Percentiles rank a stretch among this genome's conserved stretches.
Conservation (phyloP, 2,329 filamentous ascomycete genomes). For the Exophiala lecanii-corni region DNA sequence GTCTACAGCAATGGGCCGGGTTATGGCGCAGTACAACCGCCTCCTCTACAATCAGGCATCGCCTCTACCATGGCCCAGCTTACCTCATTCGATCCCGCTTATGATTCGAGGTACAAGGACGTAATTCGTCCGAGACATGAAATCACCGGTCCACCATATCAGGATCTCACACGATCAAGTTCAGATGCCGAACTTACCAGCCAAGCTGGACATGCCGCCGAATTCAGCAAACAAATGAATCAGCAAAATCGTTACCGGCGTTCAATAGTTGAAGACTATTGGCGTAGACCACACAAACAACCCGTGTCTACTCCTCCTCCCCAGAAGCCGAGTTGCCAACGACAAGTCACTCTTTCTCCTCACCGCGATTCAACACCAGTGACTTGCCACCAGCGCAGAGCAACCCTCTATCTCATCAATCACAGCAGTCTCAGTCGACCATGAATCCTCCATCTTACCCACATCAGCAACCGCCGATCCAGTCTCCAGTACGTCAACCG, state of each 20-base stretch:
- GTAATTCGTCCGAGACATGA: conserved; percentile 86
- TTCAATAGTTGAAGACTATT: conserved; percentile 75
- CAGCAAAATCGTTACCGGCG: conserved; percentile 73
- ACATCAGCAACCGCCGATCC: conserved; percentile 67
- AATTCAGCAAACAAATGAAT: conserved; percentile 82
- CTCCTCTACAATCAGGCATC: conserved; percentile 68
- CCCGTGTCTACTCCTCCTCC: conserved; percentile 49
- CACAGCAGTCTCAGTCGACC: conserved; percentile 39
- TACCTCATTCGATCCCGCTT: conserved; percentile 78
- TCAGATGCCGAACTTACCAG: conserved; percentile 73
- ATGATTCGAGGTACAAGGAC: conserved; percentile 78
- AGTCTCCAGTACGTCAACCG: conserved; percentile 64
- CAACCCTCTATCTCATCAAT: conserved; percentile 26
- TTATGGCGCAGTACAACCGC: conserved; percentile 63
- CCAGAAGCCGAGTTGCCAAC: conserved; percentile 31
- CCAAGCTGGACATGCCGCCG: conserved; percentile 81
- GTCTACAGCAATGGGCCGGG: conserved; percentile 72
- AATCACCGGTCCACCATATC: conserved; percentile 78
- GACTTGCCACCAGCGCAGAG: conserved; percentile 22
- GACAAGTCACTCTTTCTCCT: conserved; percentile 20
- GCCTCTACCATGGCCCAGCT: conserved; percentile 66
- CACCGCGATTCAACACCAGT: conserved; percentile 19
- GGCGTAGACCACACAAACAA: conserved; percentile 77
- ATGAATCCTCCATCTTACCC: conserved; percentile 64
- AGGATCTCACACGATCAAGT: conserved; percentile 76